Base-by-base conservation (phyloP, 1,284 basidiomycete genomes). In the Serendipita sp. region DNA sequence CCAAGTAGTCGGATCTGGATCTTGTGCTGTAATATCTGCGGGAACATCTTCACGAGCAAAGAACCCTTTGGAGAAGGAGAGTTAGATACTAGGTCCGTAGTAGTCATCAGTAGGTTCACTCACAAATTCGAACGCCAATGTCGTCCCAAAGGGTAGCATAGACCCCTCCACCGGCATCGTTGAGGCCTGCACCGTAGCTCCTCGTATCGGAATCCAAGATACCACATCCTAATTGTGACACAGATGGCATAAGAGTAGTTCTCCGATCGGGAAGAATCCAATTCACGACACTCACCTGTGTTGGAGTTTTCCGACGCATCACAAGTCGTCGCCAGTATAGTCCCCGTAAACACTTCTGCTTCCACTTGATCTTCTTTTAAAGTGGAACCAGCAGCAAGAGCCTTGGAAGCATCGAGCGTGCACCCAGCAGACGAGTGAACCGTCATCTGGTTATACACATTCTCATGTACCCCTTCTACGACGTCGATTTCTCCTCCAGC, bases 171-270 rank as follows among this genome's bases (percentile, higher is more conserved):
- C 76, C 75, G 8, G 69, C 70, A 13, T 67, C 68, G 73, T 92
- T 91, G 77, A 92, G 91, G 2, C 76, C 77, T 61, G 79, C 73
- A 1, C 91, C 91, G 67, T 83, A 94, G 5, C 82, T 82, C 10
- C 71, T 71, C 12, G 74, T 67, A 43, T 79, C 77, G 17, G 74
- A 69, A 64, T 87, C 85, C 30, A 73, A 65, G 69, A 85, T 83
- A 0, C 77, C 81, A 71, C 90, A 92, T 32, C 53, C 53, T 49
- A n/a, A 5, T 17, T 15, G 45, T 29, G 45, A 5, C 5, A 49
- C 8, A 5, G 45, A 29, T 49, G 45, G 22, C 22, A 22, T 22
- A 22, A 38, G 35, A 12, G 12, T 38, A 38, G 35, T 38, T 22
- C 35, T 38, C 35, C 5, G 5, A 38, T 5, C 12, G 35, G 5